A percentile compares a stretch with the other conserved stretches of the same genome.
phyloP scores from a whole-genome alignment of 805 yeast species.

The Clavispora carvajalis region DNA sequence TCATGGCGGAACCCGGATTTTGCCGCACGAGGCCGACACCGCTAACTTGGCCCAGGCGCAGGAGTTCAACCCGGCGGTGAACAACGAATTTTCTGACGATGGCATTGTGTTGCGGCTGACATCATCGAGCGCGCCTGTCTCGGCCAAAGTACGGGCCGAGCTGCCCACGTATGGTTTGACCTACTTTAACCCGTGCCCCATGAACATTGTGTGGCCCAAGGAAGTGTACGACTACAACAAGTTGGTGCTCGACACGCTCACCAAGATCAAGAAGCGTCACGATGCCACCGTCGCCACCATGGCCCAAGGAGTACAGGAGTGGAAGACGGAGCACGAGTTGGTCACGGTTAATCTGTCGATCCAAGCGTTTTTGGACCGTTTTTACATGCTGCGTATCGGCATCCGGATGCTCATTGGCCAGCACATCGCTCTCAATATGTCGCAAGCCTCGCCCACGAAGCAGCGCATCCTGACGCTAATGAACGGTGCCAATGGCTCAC shows the following conservation, averaged over 20 bases:
- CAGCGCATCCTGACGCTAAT: constrained; percentile 31
- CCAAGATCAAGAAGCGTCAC: constrained; percentile 73
- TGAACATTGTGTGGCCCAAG: constrained; percentile 59
- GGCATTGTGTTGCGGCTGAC: constrained; percentile 39
- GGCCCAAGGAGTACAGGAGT: constrained; percentile 88
- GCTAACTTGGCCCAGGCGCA: constrained; percentile 28
- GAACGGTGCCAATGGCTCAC: constrained; percentile 23
- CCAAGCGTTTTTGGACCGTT: constrained; percentile 77
- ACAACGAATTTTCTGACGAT: constrained; percentile 45
- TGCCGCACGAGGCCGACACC: constrained; percentile 7
- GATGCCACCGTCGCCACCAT: constrained; percentile 91
- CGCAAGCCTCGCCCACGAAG: constrained; percentile 44
- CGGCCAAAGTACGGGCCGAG: constrained; percentile 8
- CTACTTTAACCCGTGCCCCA: constrained; percentile 51
- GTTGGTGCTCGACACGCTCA: constrained; percentile 57
- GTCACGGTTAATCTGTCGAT: constrained; percentile 62
- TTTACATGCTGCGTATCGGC: constrained; percentile 87
- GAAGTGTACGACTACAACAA: constrained; percentile 71
- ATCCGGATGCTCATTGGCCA: constrained; percentile 94
- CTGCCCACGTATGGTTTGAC: constrained; percentile 40
- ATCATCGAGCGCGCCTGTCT: constrained; percentile 9
- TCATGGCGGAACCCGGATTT: constrained; percentile 5
- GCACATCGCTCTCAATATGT: constrained; percentile 76
- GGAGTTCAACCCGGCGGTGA: constrained; percentile 30
- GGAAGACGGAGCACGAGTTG: constrained; percentile 56